A percentile compares a stretch with the other conserved stretches of the same genome.
These are phyloP conservation scores for Ustilago bromivora DNA, from an alignment of 1,284 basidiomycete genomes.

Conservation along the genomic window DNA sequence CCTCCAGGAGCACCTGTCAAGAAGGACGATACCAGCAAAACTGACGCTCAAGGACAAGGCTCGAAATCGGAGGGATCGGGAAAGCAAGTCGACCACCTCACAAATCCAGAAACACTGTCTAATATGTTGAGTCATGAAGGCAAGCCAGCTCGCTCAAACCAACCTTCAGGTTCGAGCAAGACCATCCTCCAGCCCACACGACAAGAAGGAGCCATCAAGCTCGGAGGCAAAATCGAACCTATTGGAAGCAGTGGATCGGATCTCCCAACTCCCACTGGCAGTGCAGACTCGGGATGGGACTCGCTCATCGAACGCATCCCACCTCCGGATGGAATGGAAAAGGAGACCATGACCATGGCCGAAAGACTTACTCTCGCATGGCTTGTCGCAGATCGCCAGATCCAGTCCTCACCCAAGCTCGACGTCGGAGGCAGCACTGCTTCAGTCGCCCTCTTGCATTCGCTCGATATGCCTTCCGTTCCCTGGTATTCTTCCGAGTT, in stretches of 20 bases:
- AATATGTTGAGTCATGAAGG: conserved; percentile 39
- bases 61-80: background rate
- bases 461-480: conserved; percentile 77
- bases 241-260: conserved; percentile 8
- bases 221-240: conserved; percentile 27
- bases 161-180: conserved; percentile 26
- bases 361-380: conserved; percentile 67
- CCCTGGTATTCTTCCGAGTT: conserved; percentile 69
- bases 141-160: conserved; percentile 6
- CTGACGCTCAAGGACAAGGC: background rate
- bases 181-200: conserved; percentile 31
- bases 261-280: conserved; percentile 4
- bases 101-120: conserved; percentile 31
- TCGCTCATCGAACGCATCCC: conserved; percentile 44
- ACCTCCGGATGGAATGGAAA: conserved; percentile 50
- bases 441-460: conserved; percentile 87
- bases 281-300: conserved; percentile 27
- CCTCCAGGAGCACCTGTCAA: conserved; percentile 19
- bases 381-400: conserved; percentile 63
- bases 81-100: conserved; percentile 21
- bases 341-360: conserved; percentile 57
- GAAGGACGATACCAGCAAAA: conserved; percentile 2
- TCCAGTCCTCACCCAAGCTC: conserved; percentile 57
- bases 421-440: conserved; percentile 82
- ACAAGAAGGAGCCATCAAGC: conserved; percentile 34